Base-by-base conservation (phyloP, 495 filamentous ascomycete genomes). In the Viridothelium virens region DNA sequence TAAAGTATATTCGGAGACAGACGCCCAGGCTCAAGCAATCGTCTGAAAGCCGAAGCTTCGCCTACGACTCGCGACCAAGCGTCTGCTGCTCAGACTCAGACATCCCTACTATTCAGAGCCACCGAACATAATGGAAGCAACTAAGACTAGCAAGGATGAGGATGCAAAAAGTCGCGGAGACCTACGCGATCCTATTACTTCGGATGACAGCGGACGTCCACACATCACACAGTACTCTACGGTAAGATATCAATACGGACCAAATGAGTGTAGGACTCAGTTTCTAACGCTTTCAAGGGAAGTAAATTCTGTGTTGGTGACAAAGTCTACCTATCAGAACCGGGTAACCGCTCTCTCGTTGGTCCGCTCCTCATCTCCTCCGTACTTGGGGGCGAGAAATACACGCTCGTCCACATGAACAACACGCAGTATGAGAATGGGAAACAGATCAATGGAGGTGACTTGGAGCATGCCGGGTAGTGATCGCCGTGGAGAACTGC, bases 251-350 rank as follows among this genome's bases (percentile, higher is more conserved):
- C 14, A 16, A 46, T 16, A 46, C 41, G 9, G 7, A 9, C 41
- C 41, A 46, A 46, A 9, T 46, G 41, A 46, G 7, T 16, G 1
- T 1, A 46, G 41, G 1, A 46, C 9, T 46, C 41, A 46, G 41
- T 1, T 7, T 0, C 0, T 46, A 16, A 46, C 41, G 41, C 14
- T 5, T 53, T 11, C 10, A 5, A 53, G 48, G 48, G 48, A 14
- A 53, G 48, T 2, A 53, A 53, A 53, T 53, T 14, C 16, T 18
- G 48, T 5, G 48, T 53, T 5, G 48, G 48, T 14, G 48, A 53
- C n/a, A 53, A 18, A 53, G 48, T 53, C n/a, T 53, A 53, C 25
- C 48, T 53, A 12, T 53, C 48, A 53, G 48, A 12, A 5, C 48
- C 48, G 10, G 16, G n/a, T 18, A 14, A 0, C 1, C 48, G 48